Conservation (phyloP, 148 eudicot genomes). For the Pouteria glomerata region DNA sequence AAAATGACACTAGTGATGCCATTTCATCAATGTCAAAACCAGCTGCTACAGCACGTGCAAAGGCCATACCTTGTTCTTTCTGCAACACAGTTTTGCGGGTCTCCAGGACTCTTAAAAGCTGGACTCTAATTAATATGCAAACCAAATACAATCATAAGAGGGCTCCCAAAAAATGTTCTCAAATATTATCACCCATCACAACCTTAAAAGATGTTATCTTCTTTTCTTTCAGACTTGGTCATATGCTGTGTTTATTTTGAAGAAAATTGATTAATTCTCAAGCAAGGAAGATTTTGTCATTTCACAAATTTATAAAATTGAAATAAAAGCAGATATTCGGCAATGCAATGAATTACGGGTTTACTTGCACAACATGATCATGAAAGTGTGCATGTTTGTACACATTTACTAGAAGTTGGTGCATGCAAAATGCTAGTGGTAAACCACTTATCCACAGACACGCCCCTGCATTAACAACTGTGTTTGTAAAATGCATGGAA, state of each 20-base stretch:
- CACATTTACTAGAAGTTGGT: too few species aligned
- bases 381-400: background rate
- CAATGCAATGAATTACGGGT: background rate
- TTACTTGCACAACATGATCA: background rate
- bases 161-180: background rate
- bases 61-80: conserved; percentile 99
- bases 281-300: background rate
- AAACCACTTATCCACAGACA: too few species aligned
- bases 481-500: too few species aligned
- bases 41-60: conserved; percentile 97
- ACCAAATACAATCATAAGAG: conserved; percentile 12
- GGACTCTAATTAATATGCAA: conserved; percentile 49
- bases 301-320: background rate
- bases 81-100: conserved; percentile 75
- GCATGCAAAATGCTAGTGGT: too few species aligned
- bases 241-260: background rate
- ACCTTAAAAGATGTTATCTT: background rate
- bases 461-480: too few species aligned
- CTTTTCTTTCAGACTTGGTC: background rate
- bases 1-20: conserved; percentile 55
- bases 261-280: background rate
- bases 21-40: conserved; percentile 75
- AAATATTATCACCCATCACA: background rate
- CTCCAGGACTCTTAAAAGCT: conserved; percentile 80
- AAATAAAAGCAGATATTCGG: background rate